Evolutionary conservation across 192 early-diverging fungal genomes (phyloP).

Genomic region (Bifiguratus adelaidae): DNA sequence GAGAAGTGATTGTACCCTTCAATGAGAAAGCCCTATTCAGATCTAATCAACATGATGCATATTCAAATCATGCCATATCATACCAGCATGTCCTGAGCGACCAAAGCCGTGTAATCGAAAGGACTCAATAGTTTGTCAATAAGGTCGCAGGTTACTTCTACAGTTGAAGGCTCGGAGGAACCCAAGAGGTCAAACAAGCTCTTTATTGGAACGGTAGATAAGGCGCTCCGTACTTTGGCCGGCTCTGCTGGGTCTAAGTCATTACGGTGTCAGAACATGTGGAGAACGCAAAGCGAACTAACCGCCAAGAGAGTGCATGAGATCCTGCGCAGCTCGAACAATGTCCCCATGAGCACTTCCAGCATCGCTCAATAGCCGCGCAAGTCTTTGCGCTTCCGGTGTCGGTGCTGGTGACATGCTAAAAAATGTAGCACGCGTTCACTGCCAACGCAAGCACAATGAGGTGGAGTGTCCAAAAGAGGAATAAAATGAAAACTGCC

Average conservation of each 20-base stretch:
- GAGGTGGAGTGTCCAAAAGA: no score
- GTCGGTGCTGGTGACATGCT: not conserved
- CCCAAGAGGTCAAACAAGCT: slow-evolving; percentile 6
- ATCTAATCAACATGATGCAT: not conserved
- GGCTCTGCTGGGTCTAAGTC: not conserved
- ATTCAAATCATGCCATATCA: not conserved
- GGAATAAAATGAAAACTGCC: slow-evolving; percentile 13
- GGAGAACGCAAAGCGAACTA: not conserved
- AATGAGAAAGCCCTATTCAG: slow-evolving; percentile 12
- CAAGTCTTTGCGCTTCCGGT: not conserved
- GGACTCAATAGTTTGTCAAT: slow-evolving; percentile 15
- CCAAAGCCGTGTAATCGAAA: slow-evolving; percentile 7
- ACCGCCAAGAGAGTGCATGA: slow-evolving; percentile 8
- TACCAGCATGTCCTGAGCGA: slow-evolving; percentile 10
- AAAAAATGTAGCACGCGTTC: not conserved
- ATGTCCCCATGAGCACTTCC: not conserved
- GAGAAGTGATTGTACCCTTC: slow-evolving; percentile 18
- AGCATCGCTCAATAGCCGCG: not conserved
- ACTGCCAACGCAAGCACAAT: no score
- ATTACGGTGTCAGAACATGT: not conserved
- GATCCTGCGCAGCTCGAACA: not conserved
- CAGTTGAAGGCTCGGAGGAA: slow-evolving; percentile 2
- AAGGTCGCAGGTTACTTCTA: slow-evolving; percentile 9
- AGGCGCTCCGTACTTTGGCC: not conserved
- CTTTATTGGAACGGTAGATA: slow-evolving; percentile 9